These are phyloP conservation scores for Raphanus hybrid DNA, from an alignment of 441 rosid species.

Conservation along the genomic window DNA sequence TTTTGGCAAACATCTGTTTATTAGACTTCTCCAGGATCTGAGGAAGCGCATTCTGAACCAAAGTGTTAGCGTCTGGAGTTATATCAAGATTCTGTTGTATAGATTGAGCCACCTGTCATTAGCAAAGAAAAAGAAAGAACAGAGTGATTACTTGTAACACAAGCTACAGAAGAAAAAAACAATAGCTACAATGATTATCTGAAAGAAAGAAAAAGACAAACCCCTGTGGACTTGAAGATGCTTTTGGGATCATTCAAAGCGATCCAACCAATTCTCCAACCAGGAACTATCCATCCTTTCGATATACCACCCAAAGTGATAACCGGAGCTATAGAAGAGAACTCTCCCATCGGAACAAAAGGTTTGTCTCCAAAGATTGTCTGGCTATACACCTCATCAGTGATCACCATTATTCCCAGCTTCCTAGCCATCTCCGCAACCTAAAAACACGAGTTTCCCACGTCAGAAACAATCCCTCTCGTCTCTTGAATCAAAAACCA, in stretches of 20 bases:
- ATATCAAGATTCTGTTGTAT: slow-evolving; percentile 41
- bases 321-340: slow-evolving; percentile 61
- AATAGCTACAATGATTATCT: not conserved
- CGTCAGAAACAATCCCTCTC: not conserved
- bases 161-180: not conserved
- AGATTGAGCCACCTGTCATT: slow-evolving; percentile 48
- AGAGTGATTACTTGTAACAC: slow-evolving; percentile 50
- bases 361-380: slow-evolving; percentile 56
- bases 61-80: slow-evolving; percentile 28
- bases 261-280: slow-evolving; percentile 78
- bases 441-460: slow-evolving; percentile 25
- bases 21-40: slow-evolving; percentile 44
- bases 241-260: slow-evolving; percentile 52
- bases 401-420: slow-evolving; percentile 70
- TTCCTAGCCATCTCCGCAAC: slow-evolving; percentile 62
- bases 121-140: not conserved
- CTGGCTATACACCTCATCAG: slow-evolving; percentile 71
- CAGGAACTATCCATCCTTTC: slow-evolving; percentile 78
- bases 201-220: not conserved
- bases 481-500: not conserved
- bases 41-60: slow-evolving; percentile 38
- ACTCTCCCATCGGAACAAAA: slow-evolving; percentile 64
- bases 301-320: slow-evolving; percentile 68
- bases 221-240: slow-evolving; percentile 53
- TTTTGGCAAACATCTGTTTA: slow-evolving; percentile 48